Base-by-base conservation (phyloP, 2,329 filamentous ascomycete species). In the Lasiodiplodia sp. region DNA sequence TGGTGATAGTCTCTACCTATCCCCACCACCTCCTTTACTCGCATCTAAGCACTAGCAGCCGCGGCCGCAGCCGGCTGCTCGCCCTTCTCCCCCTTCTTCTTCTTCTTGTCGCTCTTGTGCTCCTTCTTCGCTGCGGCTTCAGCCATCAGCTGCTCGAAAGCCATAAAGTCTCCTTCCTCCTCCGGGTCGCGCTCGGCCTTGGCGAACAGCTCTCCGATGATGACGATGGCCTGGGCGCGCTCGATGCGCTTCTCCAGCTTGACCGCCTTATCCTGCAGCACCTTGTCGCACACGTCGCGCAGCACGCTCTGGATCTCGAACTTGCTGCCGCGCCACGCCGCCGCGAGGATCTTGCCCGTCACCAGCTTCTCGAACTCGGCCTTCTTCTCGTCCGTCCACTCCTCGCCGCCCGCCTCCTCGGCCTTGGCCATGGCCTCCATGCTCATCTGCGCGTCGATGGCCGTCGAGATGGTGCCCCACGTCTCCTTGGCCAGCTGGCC, bases 361-460 rank as follows among this genome's bases (percentile, higher is more conserved):
- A 98, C 95, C 74, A 91, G 90, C 77, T 95, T 91, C 85, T 98
- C 96, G 76, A 97, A 97, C 83, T 99, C 96, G 52, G 91, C 90
- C 82, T 94, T 94, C 85, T 92, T 94, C 88, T 98, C 96, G 71
- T 99, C 96, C 0, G 96, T 98, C 96, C 96, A 99, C 70, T 97
- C 94, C 68, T 97, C 96, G 62, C 96, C 96, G 66, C 95, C 96
- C 76, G 91, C 90, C 84, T 97, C 92, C 83, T 99, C 96, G 81
- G 95, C 86, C 79, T 95, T 94, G 67, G 94, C 94, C 96, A 99
- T 98, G 81, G 97, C 95, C 84, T 99, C 95, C 89, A 99, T 97
- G 70, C 94, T 97, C 84, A 97, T 91, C 83, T 99, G 96, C 31
- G 96, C 96, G 77, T 97, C 94, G 72, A 99, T 97, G 49, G 96